Evolutionary conservation across 768 basidiomycete species (phyloP).

Genomic region (Mycena polygramma): DNA sequence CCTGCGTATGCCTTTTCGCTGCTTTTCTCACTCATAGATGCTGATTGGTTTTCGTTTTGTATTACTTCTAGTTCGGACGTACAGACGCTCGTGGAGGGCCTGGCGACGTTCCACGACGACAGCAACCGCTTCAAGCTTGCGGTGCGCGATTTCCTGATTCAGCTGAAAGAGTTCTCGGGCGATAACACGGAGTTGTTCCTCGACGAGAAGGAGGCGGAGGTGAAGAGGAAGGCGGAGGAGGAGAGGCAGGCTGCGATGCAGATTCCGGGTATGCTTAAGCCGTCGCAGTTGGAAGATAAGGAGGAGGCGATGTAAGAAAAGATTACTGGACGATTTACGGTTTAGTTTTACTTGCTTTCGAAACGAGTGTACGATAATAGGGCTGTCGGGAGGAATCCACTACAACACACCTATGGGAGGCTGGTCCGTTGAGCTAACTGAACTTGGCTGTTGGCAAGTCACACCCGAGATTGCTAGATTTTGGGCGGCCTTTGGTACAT

Average conservation of each 20-base stretch:
- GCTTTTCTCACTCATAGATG: no score
- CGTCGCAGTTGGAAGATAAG: conserved; percentile 93
- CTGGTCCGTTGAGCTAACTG: no score
- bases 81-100: conserved; percentile 71
- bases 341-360: background rate
- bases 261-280: conserved; percentile 97
- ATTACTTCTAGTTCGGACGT: conserved; percentile 52
- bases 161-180: conserved; percentile 94
- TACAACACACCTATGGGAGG: no score
- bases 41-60: background rate
- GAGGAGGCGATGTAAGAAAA: conserved; percentile 86
- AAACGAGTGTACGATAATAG: conserved; percentile 24
- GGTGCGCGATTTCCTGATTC: conserved; percentile 96
- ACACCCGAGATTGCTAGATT: no score
- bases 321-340: no score
- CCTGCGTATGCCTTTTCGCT: conserved; percentile 69
- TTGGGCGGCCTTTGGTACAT: no score
- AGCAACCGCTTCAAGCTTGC: conserved; percentile 93
- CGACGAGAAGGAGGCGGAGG: conserved; percentile 94
- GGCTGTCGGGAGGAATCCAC: no score
- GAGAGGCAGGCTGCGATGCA: conserved; percentile 92
- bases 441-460: no score
- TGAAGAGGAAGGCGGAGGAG: conserved; percentile 79
- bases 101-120: conserved; percentile 81
- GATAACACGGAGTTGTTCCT: conserved; percentile 93